Conservation (phyloP, 306 rosid species). For the Gillenia trifoliata region DNA sequence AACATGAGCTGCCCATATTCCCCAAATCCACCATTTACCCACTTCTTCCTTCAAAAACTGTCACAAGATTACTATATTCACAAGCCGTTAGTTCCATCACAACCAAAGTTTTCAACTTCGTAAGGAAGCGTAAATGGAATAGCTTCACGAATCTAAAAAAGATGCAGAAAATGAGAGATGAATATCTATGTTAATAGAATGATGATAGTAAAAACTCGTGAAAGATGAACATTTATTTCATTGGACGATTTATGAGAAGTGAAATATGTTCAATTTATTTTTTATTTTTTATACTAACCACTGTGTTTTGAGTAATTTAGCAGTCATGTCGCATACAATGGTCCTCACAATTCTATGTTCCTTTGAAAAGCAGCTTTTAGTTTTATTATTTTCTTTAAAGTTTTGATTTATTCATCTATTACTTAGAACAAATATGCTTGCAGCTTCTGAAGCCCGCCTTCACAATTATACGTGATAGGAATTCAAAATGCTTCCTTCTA, state of each 20-base stretch:
- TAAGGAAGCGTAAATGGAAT: background rate
- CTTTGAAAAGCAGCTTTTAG: background rate
- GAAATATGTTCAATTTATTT: background rate
- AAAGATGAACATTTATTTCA: background rate
- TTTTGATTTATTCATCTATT: slow-evolving; percentile 19
- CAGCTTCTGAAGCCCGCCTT: slow-evolving; percentile 97
- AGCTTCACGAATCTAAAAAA: background rate
- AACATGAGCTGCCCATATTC: background rate
- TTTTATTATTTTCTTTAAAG: slow-evolving; percentile 4
- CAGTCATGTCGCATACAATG: background rate
- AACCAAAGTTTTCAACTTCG: background rate
- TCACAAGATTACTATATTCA: background rate
- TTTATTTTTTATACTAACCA: background rate
- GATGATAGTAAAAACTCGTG: background rate
- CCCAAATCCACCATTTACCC: background rate
- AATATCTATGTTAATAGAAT: background rate
- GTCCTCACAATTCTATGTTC: background rate
- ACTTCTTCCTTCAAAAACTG: background rate
- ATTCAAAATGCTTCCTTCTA: slow-evolving; percentile 79
- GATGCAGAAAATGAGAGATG: background rate
- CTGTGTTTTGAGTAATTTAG: background rate
- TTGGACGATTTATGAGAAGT: background rate
- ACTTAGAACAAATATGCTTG: slow-evolving; percentile 24
- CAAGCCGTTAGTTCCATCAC: background rate
- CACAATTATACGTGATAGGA: slow-evolving; percentile 67